These are phyloP conservation scores for Marasmius tenuissimus DNA, from an alignment of 1,284 basidiomycete species.

Conservation along the genomic window DNA sequence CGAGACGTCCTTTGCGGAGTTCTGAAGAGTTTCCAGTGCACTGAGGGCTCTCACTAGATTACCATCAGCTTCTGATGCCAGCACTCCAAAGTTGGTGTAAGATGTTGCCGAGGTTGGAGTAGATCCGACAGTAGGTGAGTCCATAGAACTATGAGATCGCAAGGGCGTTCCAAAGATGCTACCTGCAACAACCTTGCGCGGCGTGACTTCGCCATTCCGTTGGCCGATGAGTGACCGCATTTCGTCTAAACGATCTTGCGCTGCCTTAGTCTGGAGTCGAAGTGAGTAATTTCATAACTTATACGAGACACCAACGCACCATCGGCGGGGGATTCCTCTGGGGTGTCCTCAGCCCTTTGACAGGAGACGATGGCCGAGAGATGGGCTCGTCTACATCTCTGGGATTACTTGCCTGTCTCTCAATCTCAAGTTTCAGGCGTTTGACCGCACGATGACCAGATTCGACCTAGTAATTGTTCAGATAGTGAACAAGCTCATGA, in stretches of 20 bases:
- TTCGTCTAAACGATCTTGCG: slow-evolving; percentile 73
- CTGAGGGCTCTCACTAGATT: slow-evolving; percentile 49
- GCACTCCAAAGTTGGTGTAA: slow-evolving; percentile 42
- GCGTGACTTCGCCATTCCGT: slow-evolving; percentile 52
- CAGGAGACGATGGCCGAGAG: slow-evolving; percentile 52
- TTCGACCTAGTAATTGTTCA: slow-evolving; percentile 51
- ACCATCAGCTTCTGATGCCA: slow-evolving; percentile 59
- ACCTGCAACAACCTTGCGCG: slow-evolving; percentile 41
- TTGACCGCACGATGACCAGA: slow-evolving; percentile 66
- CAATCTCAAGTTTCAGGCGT: slow-evolving; percentile 65
- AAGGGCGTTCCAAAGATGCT: slow-evolving; percentile 14
- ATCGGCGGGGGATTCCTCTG: slow-evolving; percentile 38
- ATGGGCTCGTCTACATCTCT: slow-evolving; percentile 27
- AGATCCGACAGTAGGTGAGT: slow-evolving; percentile 5
- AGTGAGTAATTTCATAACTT: slow-evolving; percentile 8
- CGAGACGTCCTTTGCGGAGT: slow-evolving; percentile 47
- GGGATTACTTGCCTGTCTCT: slow-evolving; percentile 33
- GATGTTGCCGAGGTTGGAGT: slow-evolving; percentile 26
- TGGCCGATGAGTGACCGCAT: slow-evolving; percentile 70
- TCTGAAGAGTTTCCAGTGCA: slow-evolving; percentile 53
- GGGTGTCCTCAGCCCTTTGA: slow-evolving; percentile 48
- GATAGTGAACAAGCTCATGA: slow-evolving; percentile 3
- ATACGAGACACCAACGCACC: slow-evolving; percentile 31
- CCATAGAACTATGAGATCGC: slow-evolving; percentile 10
- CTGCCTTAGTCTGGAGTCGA: slow-evolving; percentile 58